These are phyloP conservation scores for Zygosaccharomyces sapae DNA, from an alignment of 1,139 yeast genomes.

Conservation along the genomic window DNA sequence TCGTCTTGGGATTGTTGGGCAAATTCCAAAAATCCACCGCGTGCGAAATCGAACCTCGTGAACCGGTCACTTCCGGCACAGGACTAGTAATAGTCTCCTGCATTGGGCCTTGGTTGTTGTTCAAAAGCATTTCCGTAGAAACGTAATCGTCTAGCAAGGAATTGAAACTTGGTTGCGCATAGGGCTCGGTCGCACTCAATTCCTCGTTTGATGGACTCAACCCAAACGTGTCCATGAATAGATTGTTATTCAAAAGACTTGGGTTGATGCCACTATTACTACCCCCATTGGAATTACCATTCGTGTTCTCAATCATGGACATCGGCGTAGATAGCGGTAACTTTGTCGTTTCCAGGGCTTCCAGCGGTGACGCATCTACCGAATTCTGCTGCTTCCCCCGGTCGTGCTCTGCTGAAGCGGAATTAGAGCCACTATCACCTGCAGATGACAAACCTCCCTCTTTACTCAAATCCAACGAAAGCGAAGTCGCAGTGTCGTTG, in stretches of 20 bases:
- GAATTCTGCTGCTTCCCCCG: neutral
- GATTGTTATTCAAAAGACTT: conserved; percentile 9
- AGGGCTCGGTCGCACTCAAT: conserved; percentile 6
- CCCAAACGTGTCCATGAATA: conserved; percentile 13
- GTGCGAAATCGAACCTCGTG: conserved; percentile 32
- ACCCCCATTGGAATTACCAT: neutral
- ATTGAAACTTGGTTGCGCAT: conserved; percentile 10
- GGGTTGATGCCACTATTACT: conserved; percentile 10
- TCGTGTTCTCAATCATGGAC: conserved; percentile 16
- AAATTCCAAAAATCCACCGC: conserved; percentile 31
- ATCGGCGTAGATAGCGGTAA: conserved; percentile 22
- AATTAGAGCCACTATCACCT: neutral
- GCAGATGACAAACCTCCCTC: conserved; percentile 2
- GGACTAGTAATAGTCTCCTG: conserved; percentile 24
- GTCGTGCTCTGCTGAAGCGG: neutral
- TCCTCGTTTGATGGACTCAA: conserved; percentile 7
- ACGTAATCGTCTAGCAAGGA: conserved; percentile 21
- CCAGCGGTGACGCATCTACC: neutral
- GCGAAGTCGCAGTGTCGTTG: conserved; percentile 4
- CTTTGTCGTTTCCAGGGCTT: neutral
- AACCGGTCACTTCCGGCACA: conserved; percentile 14
- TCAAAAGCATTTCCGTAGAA: conserved; percentile 15
- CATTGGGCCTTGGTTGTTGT: conserved; percentile 10
- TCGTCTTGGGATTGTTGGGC: conserved; percentile 13
- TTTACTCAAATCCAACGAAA: conserved; percentile 12